Evolutionary conservation across 2,329 filamentous ascomycete genomes (phyloP), one percentile per base, ranked within the genome.

Genomic region (Trichoderma asperellum): DNA sequence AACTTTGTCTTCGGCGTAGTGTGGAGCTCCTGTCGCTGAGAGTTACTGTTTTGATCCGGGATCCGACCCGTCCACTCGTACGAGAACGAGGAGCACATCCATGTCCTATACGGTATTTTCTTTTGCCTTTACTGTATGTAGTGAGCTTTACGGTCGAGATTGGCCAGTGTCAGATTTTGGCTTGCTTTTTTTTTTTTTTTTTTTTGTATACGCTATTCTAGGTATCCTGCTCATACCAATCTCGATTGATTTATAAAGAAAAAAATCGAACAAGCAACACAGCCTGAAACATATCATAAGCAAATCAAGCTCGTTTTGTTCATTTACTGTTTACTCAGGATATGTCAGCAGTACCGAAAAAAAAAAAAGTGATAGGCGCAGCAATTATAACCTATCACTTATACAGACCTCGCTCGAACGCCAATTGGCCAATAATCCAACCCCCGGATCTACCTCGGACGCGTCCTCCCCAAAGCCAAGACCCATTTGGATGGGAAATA

Each of bases 351-450:
- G 6, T 16, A 18, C 12, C 12, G 12, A 12, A 1, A 1, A 7
- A 11, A 47, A 5, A 21, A 11, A 24, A 11, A 49, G 10, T 12
- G 47, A 49, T 49, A 21, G 47, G 47, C 47, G 58, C 27, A 61
- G 43, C 52, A 61, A 49, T 43, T 49, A 49, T 61, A 61, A 61
- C 59, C 43, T 34, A 49, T 61, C 59, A 61, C 59, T 61, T 63
- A 52, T 21, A 63, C 47, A 63, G 60, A 32, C 32, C 52, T 21
- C 55, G 34, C 10, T 24, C 24, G 24, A 24, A 24, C 35, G 55
- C 27, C 52, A 2, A 56, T 56, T 56, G 52, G 52, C 27, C 52
- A 56, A 56, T 16, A 49, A 18, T 18, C 49, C 11, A 2, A 32
- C 52, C 52, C 55, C 29, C 18, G 55, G 55, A 18, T 29, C 32